Evolutionary conservation across 1,284 basidiomycete genomes (phyloP), one percentile per base, ranked within the genome.

Genomic region (Phlebopus sp.): DNA sequence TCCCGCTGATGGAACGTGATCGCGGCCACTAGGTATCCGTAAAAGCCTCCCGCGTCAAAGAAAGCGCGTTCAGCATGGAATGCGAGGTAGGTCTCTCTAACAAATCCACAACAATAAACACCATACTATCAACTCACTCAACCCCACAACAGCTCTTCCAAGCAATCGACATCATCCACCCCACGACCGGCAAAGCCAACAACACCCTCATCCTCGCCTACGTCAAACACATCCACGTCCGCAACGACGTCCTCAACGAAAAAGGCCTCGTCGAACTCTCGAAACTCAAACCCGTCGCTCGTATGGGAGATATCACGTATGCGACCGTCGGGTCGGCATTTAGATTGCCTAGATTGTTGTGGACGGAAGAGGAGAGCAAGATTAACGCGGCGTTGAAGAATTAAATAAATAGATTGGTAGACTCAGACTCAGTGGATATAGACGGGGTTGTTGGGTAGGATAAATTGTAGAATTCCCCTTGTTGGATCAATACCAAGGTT

Each of bases 11-110:
- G 25, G 0, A 2, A 2, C 9, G 10, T 29, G 9, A 9, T 8
- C 10, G 27, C 5, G 4, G 9, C 8, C 8, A 9, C n/a, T 52
- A 79, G 77, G 65, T 71, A 19, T 68, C 74, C 36, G 76, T 86
- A 43, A 78, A 79, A 58, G 74, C 84, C 6, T 73, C 85, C 9
- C 70, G 85, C 25, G 84, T 88, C 17, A 82, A 76, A 52, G 87
- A 90, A 63, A 79, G 82, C 42, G 82, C 80, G 0, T 84, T 87
- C 61, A 76, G 76, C 39, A 81, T 88, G 79, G 86, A 88, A 66
- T 87, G 82, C 63, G 77, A 77, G 62, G 74, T 74, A 47, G 30
- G 18, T 23, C 21, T 6, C 6, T 23, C 17, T 5, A 21, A n/a
- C 23, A 13, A 11, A 29, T 7, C 14, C 23, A 23, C 30, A 7